Percentiles rank a stretch among this genome's conserved stretches.
Conservation (phyloP, 257 asterid genomes). For the Phtheirospermum japonicum region DNA sequence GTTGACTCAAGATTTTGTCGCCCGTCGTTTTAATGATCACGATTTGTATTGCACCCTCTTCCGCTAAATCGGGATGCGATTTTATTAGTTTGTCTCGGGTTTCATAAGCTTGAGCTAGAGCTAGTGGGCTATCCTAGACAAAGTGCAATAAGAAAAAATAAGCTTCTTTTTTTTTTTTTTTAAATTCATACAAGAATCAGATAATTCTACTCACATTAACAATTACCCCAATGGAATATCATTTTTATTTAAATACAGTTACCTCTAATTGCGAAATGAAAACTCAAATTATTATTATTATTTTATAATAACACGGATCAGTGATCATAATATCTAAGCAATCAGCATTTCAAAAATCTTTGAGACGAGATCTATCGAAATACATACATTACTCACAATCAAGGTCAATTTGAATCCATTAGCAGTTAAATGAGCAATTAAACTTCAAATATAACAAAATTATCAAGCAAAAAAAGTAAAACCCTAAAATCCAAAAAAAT, state of each 20-base stretch:
- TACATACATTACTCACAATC: neutral
- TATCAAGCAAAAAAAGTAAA: too few relatives aligned
- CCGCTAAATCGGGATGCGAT: conserved; percentile 77
- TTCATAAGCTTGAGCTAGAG: conserved; percentile 96
- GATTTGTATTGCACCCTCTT: conserved; percentile 84
- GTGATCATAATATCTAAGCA: too few relatives aligned
- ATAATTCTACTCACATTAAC: too few relatives aligned
- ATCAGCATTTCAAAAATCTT: too few relatives aligned
- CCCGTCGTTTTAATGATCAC: conserved; percentile 89
- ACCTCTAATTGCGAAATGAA: too few relatives aligned
- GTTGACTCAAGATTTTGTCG: conserved; percentile 85
- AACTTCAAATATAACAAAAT: too few relatives aligned
- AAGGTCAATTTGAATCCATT: too few relatives aligned
- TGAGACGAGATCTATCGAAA: neutral
- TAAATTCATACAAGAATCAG: neutral
- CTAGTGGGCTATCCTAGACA: conserved; percentile 81
- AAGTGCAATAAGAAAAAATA: too few relatives aligned
- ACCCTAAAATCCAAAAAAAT: neutral
- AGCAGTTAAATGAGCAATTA: too few relatives aligned
- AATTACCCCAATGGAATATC: neutral
- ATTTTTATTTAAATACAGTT: too few relatives aligned
- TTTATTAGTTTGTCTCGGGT: conserved; percentile 69
- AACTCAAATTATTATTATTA: too few relatives aligned
- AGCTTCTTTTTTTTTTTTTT: neutral
- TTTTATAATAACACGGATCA: too few relatives aligned